A percentile compares a stretch with the other conserved stretches of the same genome.
Evolutionary conservation across 169 alveolate species (phyloP).

Genomic region (Neospora caninum): DNA sequence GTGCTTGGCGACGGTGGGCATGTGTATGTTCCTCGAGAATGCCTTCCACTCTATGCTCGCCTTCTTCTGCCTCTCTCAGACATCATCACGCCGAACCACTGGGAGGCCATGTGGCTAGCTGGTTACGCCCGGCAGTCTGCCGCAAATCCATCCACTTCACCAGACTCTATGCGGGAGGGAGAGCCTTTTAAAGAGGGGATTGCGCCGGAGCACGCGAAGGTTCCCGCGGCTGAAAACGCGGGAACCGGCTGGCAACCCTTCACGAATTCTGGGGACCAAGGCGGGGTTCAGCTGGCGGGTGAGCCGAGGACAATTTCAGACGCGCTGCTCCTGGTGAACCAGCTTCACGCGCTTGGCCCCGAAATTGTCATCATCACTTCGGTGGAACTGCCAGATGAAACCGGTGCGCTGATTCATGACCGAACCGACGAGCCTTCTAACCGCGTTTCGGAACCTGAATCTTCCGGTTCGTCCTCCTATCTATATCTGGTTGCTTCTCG

Average conservation of each 20-base stretch:
- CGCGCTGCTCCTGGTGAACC: neutral
- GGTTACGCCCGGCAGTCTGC: neutral
- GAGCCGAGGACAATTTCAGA: conserved; percentile 7
- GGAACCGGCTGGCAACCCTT: conserved; percentile 9
- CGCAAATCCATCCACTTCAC: neutral
- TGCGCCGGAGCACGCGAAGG: neutral
- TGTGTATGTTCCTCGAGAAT: conserved; percentile 69
- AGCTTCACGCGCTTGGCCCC: conserved; percentile 55
- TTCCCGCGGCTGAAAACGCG: neutral
- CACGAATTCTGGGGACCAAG: neutral
- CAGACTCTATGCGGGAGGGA: neutral
- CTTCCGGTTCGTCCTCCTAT: neutral
- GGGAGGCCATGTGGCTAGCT: conserved; percentile 72
- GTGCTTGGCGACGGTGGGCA: conserved; percentile 76
- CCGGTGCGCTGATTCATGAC: neutral
- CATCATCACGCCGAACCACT: conserved; percentile 77
- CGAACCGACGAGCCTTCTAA: neutral
- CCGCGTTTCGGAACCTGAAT: neutral
- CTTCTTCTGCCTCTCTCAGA: conserved; percentile 71
- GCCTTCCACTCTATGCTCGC: conserved; percentile 65
- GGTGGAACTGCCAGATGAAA: neutral
- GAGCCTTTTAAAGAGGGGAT: neutral
- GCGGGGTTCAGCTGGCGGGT: neutral
- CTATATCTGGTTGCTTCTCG: conserved; percentile 31
- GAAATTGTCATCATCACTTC: conserved; percentile 52